Evolutionary conservation across 108 stramenopile species (phyloP).

Genomic region (Fistulifera pelliculosa): DNA sequence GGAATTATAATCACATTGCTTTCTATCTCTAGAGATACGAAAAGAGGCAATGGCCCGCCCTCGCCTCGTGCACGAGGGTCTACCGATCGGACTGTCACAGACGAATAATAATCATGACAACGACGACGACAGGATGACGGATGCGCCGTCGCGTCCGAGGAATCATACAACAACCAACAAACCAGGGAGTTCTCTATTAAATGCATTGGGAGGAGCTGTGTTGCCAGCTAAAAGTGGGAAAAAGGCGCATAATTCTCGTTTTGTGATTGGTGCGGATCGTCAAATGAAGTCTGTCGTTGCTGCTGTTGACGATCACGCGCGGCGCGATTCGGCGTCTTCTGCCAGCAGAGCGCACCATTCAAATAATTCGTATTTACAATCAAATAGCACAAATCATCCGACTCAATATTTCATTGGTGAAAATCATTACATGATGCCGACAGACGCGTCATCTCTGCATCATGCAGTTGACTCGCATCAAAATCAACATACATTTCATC

Average conservation of each 20-base stretch:
- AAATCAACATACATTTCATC: constrained; percentile 1
- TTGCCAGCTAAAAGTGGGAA: not conserved
- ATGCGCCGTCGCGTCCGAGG: not conserved
- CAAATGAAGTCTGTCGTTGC: not conserved
- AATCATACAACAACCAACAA: not conserved
- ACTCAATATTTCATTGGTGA: too few relatives aligned
- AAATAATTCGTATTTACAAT: too few relatives aligned
- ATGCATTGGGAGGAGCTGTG: not conserved
- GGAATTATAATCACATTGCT: too few relatives aligned
- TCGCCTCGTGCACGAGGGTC: constrained; percentile 45
- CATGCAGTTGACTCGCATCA: not conserved
- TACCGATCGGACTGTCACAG: constrained; percentile 7
- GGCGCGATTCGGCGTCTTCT: too few relatives aligned
- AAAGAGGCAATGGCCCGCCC: constrained; percentile 18
- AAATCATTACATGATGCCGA: too few relatives aligned
- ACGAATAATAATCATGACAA: constrained; percentile 9
- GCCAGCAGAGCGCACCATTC: too few relatives aligned
- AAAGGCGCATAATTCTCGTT: not conserved
- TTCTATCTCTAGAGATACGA: too few relatives aligned
- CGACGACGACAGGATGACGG: not conserved
- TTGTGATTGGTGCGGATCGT: not conserved
- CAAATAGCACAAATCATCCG: too few relatives aligned
- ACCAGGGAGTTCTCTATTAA: not conserved
- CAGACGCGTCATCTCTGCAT: too few relatives aligned
- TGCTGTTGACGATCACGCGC: not conserved